phyloP scores from a whole-genome alignment of 768 basidiomycete species.

The Termitomyces sp. region DNA sequence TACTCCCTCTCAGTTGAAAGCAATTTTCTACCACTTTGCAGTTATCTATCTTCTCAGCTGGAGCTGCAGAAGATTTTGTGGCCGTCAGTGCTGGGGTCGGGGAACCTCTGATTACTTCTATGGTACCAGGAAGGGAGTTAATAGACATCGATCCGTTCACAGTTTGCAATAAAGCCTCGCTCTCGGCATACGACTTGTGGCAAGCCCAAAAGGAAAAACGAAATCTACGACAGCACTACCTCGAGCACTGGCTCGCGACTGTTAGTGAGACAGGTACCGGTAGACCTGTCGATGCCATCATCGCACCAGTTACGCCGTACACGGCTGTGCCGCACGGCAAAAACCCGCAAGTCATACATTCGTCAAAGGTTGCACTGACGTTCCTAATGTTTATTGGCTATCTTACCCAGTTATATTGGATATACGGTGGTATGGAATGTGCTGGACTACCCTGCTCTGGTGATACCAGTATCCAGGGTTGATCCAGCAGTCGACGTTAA shows the following conservation, averaged over 20 bases:
- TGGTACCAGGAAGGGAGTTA: slow-evolving; percentile 26
- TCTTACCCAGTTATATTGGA: slow-evolving; percentile 27
- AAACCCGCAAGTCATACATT: slow-evolving; percentile 33
- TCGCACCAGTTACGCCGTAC: slow-evolving; percentile 56
- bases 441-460: slow-evolving; percentile 56
- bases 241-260: slow-evolving; percentile 60
- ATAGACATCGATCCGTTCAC: not conserved
- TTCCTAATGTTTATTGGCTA: not conserved
- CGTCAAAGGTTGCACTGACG: not conserved
- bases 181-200: slow-evolving; percentile 57
- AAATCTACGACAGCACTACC: slow-evolving; percentile 48
- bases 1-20: not conserved
- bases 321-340: slow-evolving; percentile 62
- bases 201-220: slow-evolving; percentile 49
- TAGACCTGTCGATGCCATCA: slow-evolving; percentile 71
- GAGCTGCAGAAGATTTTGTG: slow-evolving; percentile 40
- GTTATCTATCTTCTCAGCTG: slow-evolving; percentile 40
- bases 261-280: slow-evolving; percentile 51
- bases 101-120: slow-evolving; percentile 50
- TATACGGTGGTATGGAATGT: slow-evolving; percentile 64
- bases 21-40: slow-evolving; percentile 11
- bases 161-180: too few relatives aligned
- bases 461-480: slow-evolving; percentile 62
- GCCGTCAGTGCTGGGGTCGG: slow-evolving; percentile 31
- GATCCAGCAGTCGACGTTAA: slow-evolving; percentile 47